phyloP scores from a whole-genome alignment of 805 yeast genomes.

The Zygotorulaspora chibaensis region DNA sequence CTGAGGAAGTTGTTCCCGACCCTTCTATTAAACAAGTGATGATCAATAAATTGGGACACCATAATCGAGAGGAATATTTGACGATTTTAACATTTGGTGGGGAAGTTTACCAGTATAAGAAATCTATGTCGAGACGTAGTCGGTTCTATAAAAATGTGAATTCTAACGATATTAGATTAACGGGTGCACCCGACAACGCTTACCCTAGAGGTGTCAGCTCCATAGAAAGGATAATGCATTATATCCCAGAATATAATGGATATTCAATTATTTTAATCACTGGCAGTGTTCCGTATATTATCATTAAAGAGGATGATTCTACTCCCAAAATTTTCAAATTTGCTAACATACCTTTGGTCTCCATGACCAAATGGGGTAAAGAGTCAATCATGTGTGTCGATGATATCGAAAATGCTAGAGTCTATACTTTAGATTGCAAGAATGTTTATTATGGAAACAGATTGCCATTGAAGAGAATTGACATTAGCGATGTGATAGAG shows the following conservation, averaged over 20 bases:
- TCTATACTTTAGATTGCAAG: conserved; percentile 36
- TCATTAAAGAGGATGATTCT: conserved; percentile 61
- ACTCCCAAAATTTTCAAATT: conserved; percentile 63
- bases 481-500: conserved; percentile 40
- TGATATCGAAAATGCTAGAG: conserved; percentile 61
- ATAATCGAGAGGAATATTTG: conserved; percentile 55
- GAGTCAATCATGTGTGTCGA: conserved; percentile 63
- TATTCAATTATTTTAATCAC: conserved; percentile 61
- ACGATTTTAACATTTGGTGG: conserved; percentile 77
- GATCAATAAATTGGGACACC: conserved; percentile 61
- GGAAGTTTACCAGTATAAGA: conserved; percentile 64
- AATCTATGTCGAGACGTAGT: conserved; percentile 33
- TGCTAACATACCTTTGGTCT: conserved; percentile 59
- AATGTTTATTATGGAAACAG: conserved; percentile 52
- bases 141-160: conserved; percentile 21
- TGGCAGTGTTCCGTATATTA: conserved; percentile 66
- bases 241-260: conserved; percentile 55
- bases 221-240: conserved; percentile 63
- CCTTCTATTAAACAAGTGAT: conserved; percentile 70
- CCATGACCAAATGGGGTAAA: conserved; percentile 43
- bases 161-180: conserved; percentile 42
- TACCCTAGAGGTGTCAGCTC: conserved; percentile 57
- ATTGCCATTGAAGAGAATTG: conserved; percentile 52
- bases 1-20: conserved; percentile 51
- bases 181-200: conserved; percentile 81